Evolutionary conservation across 345 rosid species (phyloP), one percentile per base, ranked within the genome.

Genomic region (Salix koriyanagi): DNA sequence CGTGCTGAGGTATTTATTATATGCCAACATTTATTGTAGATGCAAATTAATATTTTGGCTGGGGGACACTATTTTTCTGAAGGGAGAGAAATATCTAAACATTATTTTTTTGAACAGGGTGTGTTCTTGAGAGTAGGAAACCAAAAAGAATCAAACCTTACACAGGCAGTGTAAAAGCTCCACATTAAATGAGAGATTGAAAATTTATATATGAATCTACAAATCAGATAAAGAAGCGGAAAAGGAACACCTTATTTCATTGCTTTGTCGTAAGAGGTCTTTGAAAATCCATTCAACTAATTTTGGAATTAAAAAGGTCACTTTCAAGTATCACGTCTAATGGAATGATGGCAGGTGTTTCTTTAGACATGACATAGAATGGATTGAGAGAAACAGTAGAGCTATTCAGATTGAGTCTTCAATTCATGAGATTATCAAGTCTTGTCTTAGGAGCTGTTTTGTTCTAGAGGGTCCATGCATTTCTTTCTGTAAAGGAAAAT

Each of bases 1-100:
- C 89, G 96, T 42, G 96, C 93, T 0, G 96, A 91, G 91, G 94
- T 89, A 83, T 58, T 41, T 0, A 41, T 41, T 41, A 30, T 62
- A 34, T 44, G 50, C 42, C 62, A 21, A 7, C 60, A 7, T 54
- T 4, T 54, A 7, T 54, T 54, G 23, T 54, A 19, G 19, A 19
- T 54, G 25, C 12, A 54, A 54, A 19, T 54, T 54, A 54, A 54
- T 54, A 54, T 54, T 6, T 54, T 54, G n/a, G n/a, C 21, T 2
- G 25, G 60, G 60, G 23, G 60, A 19, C 23, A 2, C 58, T 19
- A 19, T 50, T 52, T 52, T 52, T 52, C 58, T 21, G 60, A 2
- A 19, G 60, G 23, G 60, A 54, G 60, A 54, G 60, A 54, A 54
- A 54, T 25, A 54, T 2, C 60, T 54, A 21, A 54, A 54, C 11